Evolutionary conservation across 2,329 filamentous ascomycete genomes (phyloP), one percentile per base, ranked within the genome.

Genomic region (Colletotrichum cordylinicola): DNA sequence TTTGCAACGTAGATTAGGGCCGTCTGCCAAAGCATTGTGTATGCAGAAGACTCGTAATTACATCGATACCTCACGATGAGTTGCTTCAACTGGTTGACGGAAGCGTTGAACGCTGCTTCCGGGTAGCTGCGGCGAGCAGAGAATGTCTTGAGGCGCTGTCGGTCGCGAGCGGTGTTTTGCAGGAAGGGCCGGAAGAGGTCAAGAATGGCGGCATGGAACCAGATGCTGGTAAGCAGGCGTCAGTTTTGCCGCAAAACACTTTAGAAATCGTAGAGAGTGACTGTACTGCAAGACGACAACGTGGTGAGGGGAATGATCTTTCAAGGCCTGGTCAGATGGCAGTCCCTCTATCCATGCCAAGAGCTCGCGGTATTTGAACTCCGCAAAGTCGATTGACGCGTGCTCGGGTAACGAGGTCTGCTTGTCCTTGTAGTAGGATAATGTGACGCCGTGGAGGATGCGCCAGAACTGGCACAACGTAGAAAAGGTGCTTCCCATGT

Each of bases 21-120:
- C 4, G 80, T 86, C 65, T 87, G 84, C 85, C 85, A 87, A 4
- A 87, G 78, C 9, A 87, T 82, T 2, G 83, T 83, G 68, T 83
- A 85, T 1, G 80, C 78, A 3, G 85, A 84, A 9, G 81, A 81
- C 9, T 77, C 67, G 58, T 85, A 81, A 4, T 80, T 79, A 21
- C 79, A 78, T 18, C 84, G 82, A 72, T 85, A 86, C 16, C 82
- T 78, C 29, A 86, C 70, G 6, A 87, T 78, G 2, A 86, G 80
- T 8, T 81, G 80, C 73, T 87, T 86, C 10, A 87, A 80, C 58
- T 87, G 84, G 33, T 80, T 79, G 2, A 84, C 80, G 0, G 85
- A 87, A 2, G 85, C 83, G 3, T 77, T 74, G 33, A 79, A 86
- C 1, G 79, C 82, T 6, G 79, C 75, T 13, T 83, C 81, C 0